Evolutionary conservation across 257 asterid genomes (phyloP).

Genomic region (Lycium ferocissimum): DNA sequence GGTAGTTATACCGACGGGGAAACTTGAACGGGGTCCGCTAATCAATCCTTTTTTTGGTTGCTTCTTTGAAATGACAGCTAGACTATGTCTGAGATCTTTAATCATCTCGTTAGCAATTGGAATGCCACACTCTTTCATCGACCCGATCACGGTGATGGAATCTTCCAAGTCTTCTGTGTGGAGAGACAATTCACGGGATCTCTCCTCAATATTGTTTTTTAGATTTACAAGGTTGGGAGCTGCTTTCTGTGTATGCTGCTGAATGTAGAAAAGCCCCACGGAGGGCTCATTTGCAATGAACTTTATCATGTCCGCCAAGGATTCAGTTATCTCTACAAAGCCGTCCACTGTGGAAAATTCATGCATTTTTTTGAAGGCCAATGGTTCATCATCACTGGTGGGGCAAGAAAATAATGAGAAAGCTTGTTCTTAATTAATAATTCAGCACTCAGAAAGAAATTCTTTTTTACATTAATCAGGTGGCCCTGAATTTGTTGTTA

Average conservation of each 20-base stretch:
- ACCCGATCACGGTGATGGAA: constrained; percentile 64
- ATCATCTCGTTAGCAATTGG: constrained; percentile 83
- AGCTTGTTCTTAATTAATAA: neutral
- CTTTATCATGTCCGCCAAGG: constrained; percentile 79
- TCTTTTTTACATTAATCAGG: neutral
- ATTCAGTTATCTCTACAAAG: constrained; percentile 80
- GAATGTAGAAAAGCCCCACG: constrained; percentile 90
- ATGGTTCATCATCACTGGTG: constrained; percentile 79
- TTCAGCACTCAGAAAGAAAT: neutral
- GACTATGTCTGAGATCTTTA: constrained; percentile 65
- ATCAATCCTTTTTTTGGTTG: constrained; percentile 71
- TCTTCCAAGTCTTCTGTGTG: constrained; percentile 88
- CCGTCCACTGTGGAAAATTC: constrained; percentile 82
- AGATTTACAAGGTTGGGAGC: constrained; percentile 73
- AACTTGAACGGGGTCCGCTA: constrained; percentile 52
- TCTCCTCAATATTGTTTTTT: constrained; percentile 63
- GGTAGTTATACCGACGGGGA: constrained; percentile 59
- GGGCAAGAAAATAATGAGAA: constrained; percentile 21
- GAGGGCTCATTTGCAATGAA: constrained; percentile 97
- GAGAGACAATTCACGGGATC: constrained; percentile 65
- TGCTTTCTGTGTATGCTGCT: constrained; percentile 80
- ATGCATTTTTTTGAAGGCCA: constrained; percentile 79
- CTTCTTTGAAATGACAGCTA: constrained; percentile 64
- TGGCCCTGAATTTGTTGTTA: neutral
- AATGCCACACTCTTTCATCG: constrained; percentile 89